Percentiles rank a stretch among this genome's conserved stretches.
Evolutionary conservation across 495 filamentous ascomycete species (phyloP).

Genomic region (Gamarada debralockiae): DNA sequence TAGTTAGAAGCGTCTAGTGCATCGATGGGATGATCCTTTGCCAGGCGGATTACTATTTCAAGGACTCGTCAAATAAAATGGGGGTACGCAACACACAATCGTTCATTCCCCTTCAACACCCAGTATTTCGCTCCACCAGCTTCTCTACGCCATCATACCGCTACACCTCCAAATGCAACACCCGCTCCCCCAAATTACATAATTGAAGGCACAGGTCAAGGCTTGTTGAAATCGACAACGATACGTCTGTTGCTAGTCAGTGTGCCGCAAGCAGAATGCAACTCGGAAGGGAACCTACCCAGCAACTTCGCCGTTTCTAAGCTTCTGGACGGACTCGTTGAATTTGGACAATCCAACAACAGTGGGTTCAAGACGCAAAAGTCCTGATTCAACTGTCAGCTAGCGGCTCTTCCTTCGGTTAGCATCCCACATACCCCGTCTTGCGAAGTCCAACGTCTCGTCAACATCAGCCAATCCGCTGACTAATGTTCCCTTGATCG

Average conservation of each 20-base stretch:
- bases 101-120: too few relatives aligned
- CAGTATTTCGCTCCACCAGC: too few relatives aligned
- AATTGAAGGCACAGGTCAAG: background rate
- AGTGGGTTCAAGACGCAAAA: slow-evolving; percentile 7
- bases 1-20: too few relatives aligned
- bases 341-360: slow-evolving; percentile 6
- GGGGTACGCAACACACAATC: too few relatives aligned
- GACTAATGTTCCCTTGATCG: slow-evolving; percentile 13
- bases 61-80: too few relatives aligned
- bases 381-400: background rate
- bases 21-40: too few relatives aligned
- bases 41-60: too few relatives aligned
- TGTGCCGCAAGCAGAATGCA: background rate
- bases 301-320: slow-evolving; percentile 13
- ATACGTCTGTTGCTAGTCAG: slow-evolving; percentile 1
- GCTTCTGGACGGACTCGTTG: slow-evolving; percentile 13
- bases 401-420: background rate
- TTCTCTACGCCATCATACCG: too few relatives aligned
- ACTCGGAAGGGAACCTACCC: background rate
- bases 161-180: too few relatives aligned
- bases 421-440: background rate
- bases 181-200: too few relatives aligned
- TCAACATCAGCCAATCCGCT: slow-evolving; percentile 12
- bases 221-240: slow-evolving; percentile 13
- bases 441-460: slow-evolving; percentile 17